phyloP scores from a whole-genome alignment of 495 filamentous ascomycete species.

The Oleoguttula mirabilis region DNA sequence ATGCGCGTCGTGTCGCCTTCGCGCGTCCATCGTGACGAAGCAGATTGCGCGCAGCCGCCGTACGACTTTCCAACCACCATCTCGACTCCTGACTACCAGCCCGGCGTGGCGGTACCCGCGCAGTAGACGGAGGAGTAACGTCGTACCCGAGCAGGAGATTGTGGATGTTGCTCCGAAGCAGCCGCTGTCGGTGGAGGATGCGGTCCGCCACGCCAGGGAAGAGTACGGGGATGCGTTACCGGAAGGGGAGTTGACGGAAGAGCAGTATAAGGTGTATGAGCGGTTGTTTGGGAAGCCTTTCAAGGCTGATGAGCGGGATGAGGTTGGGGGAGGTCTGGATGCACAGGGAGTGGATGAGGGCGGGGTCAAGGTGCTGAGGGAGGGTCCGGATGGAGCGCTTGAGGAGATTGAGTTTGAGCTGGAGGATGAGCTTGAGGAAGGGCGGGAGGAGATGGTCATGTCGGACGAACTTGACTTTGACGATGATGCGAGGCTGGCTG shows the following conservation, averaged over 20 bases:
- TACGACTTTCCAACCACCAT: not conserved
- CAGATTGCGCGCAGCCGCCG: not conserved
- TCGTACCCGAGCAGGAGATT: not conserved
- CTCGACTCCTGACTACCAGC: not conserved
- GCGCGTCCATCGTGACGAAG: constrained; percentile 1
- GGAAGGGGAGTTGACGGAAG: constrained; percentile 51
- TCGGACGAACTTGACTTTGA: too few species aligned
- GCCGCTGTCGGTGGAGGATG: constrained; percentile 37
- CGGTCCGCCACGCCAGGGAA: constrained; percentile 57
- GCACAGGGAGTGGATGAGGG: not conserved
- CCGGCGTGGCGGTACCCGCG: not conserved
- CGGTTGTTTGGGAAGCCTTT: constrained; percentile 57
- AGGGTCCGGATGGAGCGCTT: constrained; percentile 32
- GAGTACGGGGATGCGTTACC: constrained; percentile 70
- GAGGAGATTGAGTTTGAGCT: constrained; percentile 8
- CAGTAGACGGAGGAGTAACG: not conserved
- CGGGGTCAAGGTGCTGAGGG: constrained; percentile 22
- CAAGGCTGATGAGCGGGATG: constrained; percentile 40
- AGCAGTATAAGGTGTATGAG: constrained; percentile 65
- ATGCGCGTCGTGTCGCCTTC: constrained; percentile 13
- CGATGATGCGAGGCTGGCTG: constrained; percentile 11
- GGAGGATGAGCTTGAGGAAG: not conserved
- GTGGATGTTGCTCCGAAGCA: not conserved
- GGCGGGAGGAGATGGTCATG: too few species aligned
- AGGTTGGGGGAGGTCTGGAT: constrained; percentile 24